Evolutionary conservation across 805 yeast genomes (phyloP).

Genomic region (Diddensiella caesifluorescens): DNA sequence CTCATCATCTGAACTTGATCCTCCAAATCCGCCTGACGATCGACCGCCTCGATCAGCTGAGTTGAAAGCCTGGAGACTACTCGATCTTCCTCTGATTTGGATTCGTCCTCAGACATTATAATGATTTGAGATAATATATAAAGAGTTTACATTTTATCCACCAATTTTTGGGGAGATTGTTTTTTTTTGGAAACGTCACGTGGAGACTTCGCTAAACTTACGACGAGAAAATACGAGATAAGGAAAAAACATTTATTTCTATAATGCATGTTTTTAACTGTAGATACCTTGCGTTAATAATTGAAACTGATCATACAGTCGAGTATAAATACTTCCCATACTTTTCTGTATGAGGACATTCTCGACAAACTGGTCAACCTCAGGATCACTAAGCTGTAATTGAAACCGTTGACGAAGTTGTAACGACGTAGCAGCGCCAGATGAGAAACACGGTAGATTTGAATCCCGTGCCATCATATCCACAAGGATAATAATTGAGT

Average conservation of each 20-base stretch:
- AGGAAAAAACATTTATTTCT: too few species aligned
- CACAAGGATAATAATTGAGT: constrained; percentile 72
- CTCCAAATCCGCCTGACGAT: constrained; percentile 27
- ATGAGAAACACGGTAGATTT: constrained; percentile 82
- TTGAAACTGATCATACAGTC: constrained; percentile 93
- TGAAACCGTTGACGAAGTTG: constrained; percentile 75
- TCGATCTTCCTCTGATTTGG: too few species aligned
- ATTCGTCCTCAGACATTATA: too few species aligned
- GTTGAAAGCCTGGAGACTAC: constrained; percentile 22
- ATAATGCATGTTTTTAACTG: too few species aligned
- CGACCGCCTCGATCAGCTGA: constrained; percentile 30
- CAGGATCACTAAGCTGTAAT: constrained; percentile 64
- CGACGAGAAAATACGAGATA: too few species aligned
- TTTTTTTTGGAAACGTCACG: too few species aligned
- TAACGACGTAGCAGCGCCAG: constrained; percentile 77
- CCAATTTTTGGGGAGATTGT: too few species aligned
- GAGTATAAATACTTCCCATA: constrained; percentile 79
- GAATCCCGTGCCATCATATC: constrained; percentile 94
- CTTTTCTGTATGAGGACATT: constrained; percentile 70
- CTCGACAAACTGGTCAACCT: constrained; percentile 75
- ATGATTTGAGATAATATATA: too few species aligned
- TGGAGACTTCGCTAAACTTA: too few species aligned
- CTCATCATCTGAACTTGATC: constrained; percentile 25
- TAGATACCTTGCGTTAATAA: constrained; percentile 93
- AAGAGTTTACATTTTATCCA: too few species aligned